A percentile compares a stretch with the other conserved stretches of the same genome.
phyloP scores from a whole-genome alignment of 2,329 filamentous ascomycete genomes.

The Xylariaceae sp. region DNA sequence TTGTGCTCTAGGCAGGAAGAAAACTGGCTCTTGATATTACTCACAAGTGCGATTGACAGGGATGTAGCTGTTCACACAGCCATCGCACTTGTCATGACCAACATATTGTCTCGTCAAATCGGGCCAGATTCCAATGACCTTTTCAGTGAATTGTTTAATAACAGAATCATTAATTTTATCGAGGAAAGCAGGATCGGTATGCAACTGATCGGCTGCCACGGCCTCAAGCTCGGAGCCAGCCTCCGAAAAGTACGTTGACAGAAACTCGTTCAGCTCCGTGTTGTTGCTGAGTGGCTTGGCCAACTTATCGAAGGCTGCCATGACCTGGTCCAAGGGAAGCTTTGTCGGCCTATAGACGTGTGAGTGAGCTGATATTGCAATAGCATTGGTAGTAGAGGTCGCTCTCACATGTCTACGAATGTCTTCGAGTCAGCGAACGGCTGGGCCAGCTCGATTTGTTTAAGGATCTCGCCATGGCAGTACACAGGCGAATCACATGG shows the following conservation, averaged over 20 bases:
- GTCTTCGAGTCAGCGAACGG: slow-evolving; percentile 74
- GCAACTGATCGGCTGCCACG: slow-evolving; percentile 58
- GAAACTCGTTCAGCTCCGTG: slow-evolving; percentile 65
- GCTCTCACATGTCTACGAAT: slow-evolving; percentile 70
- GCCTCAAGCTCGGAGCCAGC: slow-evolving; percentile 68
- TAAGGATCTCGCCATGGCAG: slow-evolving; percentile 69
- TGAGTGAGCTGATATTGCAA: slow-evolving; percentile 16
- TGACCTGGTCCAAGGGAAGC: slow-evolving; percentile 64
- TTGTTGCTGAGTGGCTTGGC: slow-evolving; percentile 68
- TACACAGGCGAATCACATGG: slow-evolving; percentile 73
- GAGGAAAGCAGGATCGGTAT: slow-evolving; percentile 65
- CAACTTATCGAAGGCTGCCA: slow-evolving; percentile 65
- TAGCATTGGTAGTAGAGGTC: background rate
- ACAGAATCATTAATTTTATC: slow-evolving; percentile 62
- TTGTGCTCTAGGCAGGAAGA: too few species aligned
- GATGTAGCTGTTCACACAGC: slow-evolving; percentile 70
- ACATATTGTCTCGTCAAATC: slow-evolving; percentile 68
- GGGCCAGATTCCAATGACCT: slow-evolving; percentile 74
- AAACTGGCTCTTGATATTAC: background rate
- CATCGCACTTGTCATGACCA: slow-evolving; percentile 59
- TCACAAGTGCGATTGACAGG: slow-evolving; percentile 66
- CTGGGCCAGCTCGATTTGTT: slow-evolving; percentile 66
- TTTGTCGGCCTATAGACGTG: slow-evolving; percentile 59
- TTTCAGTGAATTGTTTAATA: slow-evolving; percentile 64
- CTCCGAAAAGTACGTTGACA: slow-evolving; percentile 67